Evolutionary conservation across 2,329 filamentous ascomycete genomes (phyloP).

Genomic region (Madurella mycetomatis): DNA sequence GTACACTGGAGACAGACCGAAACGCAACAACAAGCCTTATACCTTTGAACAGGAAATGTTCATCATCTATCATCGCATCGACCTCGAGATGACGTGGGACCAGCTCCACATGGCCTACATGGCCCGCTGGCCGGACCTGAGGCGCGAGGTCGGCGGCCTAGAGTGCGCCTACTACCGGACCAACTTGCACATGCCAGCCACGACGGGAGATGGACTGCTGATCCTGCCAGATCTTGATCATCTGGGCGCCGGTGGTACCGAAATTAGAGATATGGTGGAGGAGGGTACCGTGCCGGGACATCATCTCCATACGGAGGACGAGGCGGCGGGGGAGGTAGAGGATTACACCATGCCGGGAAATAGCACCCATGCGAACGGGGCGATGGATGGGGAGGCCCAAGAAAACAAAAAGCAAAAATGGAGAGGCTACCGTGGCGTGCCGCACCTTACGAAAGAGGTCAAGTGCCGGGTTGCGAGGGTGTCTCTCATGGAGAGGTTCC

Average conservation of each 20-base stretch:
- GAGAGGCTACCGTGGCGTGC: constrained; percentile 6
- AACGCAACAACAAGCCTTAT: constrained; percentile 20
- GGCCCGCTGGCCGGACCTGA: constrained; percentile 3
- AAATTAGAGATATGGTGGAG: too few relatives aligned
- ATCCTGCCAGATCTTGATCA: constrained; percentile 9
- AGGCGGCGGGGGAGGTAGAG: too few relatives aligned
- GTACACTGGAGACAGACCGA: background rate
- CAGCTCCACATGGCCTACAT: constrained; percentile 15
- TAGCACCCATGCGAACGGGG: background rate
- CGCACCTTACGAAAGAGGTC: constrained; percentile 7
- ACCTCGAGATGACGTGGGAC: constrained; percentile 17
- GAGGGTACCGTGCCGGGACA: too few relatives aligned
- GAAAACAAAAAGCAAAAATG: constrained; percentile 1
- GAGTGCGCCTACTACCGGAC: constrained; percentile 25
- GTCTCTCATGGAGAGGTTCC: constrained; percentile 14
- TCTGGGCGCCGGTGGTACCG: too few relatives aligned
- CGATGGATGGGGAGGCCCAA: background rate
- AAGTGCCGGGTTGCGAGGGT: constrained; percentile 6
- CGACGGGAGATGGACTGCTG: constrained; percentile 12
- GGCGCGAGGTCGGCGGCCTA: constrained; percentile 15
- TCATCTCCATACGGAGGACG: too few relatives aligned
- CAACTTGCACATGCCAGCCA: constrained; percentile 17
- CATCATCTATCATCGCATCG: constrained; percentile 23
- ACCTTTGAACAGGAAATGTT: constrained; percentile 21
- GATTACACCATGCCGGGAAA: too few relatives aligned